A percentile compares a stretch with the other conserved stretches of the same genome.
Conservation (phyloP, 352 stramenopile species). For the Phytophthora chlamydospora region DNA sequence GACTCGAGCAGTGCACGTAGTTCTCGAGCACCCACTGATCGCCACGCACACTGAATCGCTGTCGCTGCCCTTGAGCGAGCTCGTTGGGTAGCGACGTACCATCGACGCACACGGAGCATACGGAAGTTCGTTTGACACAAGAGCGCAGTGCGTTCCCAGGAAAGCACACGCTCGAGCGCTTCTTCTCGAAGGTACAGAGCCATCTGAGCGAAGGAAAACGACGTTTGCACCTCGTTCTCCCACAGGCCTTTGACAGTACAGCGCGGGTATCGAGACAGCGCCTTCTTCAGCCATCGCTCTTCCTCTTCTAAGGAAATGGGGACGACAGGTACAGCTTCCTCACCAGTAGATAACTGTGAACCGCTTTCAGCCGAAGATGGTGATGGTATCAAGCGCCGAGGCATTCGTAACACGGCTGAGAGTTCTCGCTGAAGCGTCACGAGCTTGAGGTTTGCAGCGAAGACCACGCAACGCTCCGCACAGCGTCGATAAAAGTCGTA, state of each 20-base stretch:
- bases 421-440: conserved; percentile 57
- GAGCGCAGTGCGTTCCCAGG: conserved; percentile 54
- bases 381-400: conserved; percentile 9
- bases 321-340: conserved; percentile 23
- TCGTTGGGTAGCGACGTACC: conserved; percentile 52
- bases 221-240: conserved; percentile 47
- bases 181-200: conserved; percentile 70
- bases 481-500: conserved; percentile 44
- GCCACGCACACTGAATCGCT: conserved; percentile 68
- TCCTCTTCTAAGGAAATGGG: conserved; percentile 36
- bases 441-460: conserved; percentile 63
- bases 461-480: conserved; percentile 64
- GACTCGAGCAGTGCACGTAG: conserved; percentile 46
- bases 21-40: conserved; percentile 44
- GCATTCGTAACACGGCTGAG: conserved; percentile 41
- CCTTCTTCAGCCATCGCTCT: conserved; percentile 27
- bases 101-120: conserved; percentile 60
- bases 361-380: background rate
- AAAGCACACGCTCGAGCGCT: conserved; percentile 62
- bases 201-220: conserved; percentile 64
- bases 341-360: conserved; percentile 3
- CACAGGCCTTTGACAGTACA: conserved; percentile 60
- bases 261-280: conserved; percentile 46
- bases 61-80: conserved; percentile 43
- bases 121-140: conserved; percentile 61